These are phyloP conservation scores for Verticillium dahliae DNA, from an alignment of 2,329 filamentous ascomycete species.

Conservation along the genomic window DNA sequence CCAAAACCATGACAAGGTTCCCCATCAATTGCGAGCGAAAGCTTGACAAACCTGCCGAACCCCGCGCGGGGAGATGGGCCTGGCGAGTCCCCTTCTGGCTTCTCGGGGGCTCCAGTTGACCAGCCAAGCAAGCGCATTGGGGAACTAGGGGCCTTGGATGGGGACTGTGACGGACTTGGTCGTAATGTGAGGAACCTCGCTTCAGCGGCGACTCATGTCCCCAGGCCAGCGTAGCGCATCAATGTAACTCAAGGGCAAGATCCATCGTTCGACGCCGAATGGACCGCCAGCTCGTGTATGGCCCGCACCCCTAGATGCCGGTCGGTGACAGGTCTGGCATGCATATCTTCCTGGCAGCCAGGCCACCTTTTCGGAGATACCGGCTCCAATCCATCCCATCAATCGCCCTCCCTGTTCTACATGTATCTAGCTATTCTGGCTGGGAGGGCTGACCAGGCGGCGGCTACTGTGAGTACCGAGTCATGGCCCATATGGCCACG, in stretches of 20 bases:
- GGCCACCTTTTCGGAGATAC: background rate
- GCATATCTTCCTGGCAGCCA: background rate
- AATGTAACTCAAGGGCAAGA: too few relatives aligned
- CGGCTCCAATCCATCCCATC: background rate
- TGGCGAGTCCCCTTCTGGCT: background rate
- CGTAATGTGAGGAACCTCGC: background rate
- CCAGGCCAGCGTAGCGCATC: background rate
- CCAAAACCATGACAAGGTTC: background rate
- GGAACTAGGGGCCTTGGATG: too few relatives aligned
- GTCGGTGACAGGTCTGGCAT: too few relatives aligned
- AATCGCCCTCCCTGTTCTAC: background rate
- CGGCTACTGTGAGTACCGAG: background rate
- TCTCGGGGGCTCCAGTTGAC: background rate
- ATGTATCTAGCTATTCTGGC: background rate
- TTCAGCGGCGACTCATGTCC: background rate
- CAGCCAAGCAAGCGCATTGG: background rate
- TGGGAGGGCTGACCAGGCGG: too few relatives aligned
- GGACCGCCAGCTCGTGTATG: background rate
- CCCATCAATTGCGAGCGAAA: background rate
- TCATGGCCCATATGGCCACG: background rate
- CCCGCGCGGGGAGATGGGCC: background rate
- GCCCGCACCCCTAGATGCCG: too few relatives aligned
- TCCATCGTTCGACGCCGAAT: too few relatives aligned
- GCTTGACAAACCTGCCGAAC: background rate
- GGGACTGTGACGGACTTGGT: too few relatives aligned